A percentile compares a stretch with the other conserved stretches of the same genome.
These are phyloP conservation scores for Colletotrichum euphorbiae DNA, from an alignment of 2,329 filamentous ascomycete genomes.

Conservation along the genomic window DNA sequence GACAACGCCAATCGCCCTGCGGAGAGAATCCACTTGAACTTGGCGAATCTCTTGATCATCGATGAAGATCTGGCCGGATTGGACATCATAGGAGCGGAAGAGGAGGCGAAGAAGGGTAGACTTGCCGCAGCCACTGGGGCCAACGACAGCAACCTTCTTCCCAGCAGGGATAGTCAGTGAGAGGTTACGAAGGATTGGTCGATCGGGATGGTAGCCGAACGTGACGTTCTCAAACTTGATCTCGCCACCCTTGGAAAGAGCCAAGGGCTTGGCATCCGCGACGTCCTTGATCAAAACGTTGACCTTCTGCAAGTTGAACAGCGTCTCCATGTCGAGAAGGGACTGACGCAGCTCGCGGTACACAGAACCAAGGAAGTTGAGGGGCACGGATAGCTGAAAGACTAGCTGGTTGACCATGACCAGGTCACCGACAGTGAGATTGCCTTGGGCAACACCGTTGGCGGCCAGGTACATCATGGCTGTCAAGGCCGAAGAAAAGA, in stretches of 20 bases:
- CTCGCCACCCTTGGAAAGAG: constrained; percentile 81
- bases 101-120: constrained; percentile 91
- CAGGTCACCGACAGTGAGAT: constrained; percentile 90
- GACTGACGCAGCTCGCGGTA: constrained; percentile 96
- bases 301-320: constrained; percentile 97
- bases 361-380: constrained; percentile 98
- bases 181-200: constrained; percentile 87
- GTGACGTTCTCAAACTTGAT: constrained; percentile 95
- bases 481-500: constrained; percentile 93
- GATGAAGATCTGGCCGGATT: constrained; percentile 86
- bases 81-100: constrained; percentile 94
- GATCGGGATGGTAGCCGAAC: constrained; percentile 90
- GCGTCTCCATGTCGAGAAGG: constrained; percentile 96
- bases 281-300: constrained; percentile 87
- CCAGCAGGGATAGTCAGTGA: constrained; percentile 92
- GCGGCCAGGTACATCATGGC: constrained; percentile 99
- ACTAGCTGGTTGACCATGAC: constrained; percentile 99
- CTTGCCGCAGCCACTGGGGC: constrained; percentile 95
- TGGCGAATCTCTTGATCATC: constrained; percentile 93
- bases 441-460: constrained; percentile 84
- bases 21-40: constrained; percentile 84
- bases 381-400: constrained; percentile 94
- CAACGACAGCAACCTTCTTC: constrained; percentile 95
- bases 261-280: constrained; percentile 77
- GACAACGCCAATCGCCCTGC: constrained; percentile 90